Evolutionary conservation across 805 yeast species (phyloP).

Genomic region (Cyberlindnera lachancei): DNA sequence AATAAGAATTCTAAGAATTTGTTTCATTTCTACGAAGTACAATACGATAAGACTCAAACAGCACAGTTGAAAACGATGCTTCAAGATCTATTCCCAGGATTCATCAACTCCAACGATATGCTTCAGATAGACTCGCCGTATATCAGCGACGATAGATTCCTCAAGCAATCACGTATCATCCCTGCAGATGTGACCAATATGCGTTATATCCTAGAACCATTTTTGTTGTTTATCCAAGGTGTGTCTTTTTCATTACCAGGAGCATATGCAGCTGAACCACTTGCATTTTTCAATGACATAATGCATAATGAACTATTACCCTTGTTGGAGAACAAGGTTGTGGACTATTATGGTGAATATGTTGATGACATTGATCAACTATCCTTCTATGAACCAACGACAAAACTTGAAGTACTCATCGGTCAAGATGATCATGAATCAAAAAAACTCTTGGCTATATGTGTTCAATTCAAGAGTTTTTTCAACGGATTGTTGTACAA

Average conservation of each 20-base stretch:
- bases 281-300: slow-evolving; percentile 49
- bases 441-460: slow-evolving; percentile 10
- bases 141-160: slow-evolving; percentile 51
- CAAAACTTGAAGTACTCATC: not conserved
- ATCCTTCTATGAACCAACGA: slow-evolving; percentile 21
- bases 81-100: slow-evolving; percentile 67
- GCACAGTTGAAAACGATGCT: slow-evolving; percentile 38
- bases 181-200: slow-evolving; percentile 71
- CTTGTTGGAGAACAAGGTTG: slow-evolving; percentile 50
- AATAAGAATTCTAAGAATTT: slow-evolving; percentile 25
- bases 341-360: slow-evolving; percentile 41
- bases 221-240: slow-evolving; percentile 60
- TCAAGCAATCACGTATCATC: slow-evolving; percentile 57
- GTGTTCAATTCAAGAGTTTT: slow-evolving; percentile 17
- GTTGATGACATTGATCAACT: slow-evolving; percentile 33
- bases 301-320: slow-evolving; percentile 62
- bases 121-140: slow-evolving; percentile 36
- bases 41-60: slow-evolving; percentile 27
- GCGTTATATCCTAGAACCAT: slow-evolving; percentile 68
- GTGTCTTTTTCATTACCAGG: slow-evolving; percentile 35
- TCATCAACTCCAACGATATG: slow-evolving; percentile 30
- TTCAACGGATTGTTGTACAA: slow-evolving; percentile 16
- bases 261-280: slow-evolving; percentile 22
- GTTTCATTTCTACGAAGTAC: slow-evolving; percentile 31
- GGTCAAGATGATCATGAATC: slow-evolving; percentile 1